Evolutionary conservation across 1,284 basidiomycete genomes (phyloP).

Genomic region (Cystobasidiaceae sp.): DNA sequence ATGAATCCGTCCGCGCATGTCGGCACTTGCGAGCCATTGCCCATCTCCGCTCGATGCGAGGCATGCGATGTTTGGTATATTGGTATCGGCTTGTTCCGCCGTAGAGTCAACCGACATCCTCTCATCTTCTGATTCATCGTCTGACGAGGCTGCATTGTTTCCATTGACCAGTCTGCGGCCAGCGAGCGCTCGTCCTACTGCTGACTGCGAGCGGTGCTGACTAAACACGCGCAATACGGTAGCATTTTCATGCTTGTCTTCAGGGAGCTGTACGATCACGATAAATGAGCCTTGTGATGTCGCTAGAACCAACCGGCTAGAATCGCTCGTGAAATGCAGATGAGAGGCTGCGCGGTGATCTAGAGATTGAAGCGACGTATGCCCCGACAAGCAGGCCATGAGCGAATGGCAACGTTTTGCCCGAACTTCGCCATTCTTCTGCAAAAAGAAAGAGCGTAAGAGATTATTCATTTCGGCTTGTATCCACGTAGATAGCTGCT

Average conservation of each 20-base stretch:
- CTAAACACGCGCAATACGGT: constrained; percentile 42
- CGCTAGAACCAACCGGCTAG: constrained; percentile 69
- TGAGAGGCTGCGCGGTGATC: constrained; percentile 60
- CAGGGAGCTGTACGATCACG: constrained; percentile 66
- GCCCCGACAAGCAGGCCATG: background rate
- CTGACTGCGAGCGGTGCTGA: constrained; percentile 50
- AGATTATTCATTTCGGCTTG: background rate
- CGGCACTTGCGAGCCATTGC: constrained; percentile 84
- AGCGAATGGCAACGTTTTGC: background rate
- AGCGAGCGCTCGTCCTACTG: constrained; percentile 47
- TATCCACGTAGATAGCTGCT: background rate
- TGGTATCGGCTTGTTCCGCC: constrained; percentile 43
- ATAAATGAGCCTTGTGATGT: constrained; percentile 63
- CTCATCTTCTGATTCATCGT: constrained; percentile 44
- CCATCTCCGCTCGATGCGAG: constrained; percentile 78
- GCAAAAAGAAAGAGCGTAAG: background rate
- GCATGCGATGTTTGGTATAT: constrained; percentile 51
- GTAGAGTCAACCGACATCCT: constrained; percentile 41
- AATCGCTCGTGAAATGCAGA: constrained; percentile 80
- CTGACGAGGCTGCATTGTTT: constrained; percentile 31
- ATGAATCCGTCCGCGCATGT: constrained; percentile 67
- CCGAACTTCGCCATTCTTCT: background rate
- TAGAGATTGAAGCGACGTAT: background rate
- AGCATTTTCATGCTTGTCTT: constrained; percentile 45
- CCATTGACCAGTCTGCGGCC: too few relatives aligned